These are phyloP conservation scores for Phytophthora meadii DNA, from an alignment of 352 stramenopile species.

Conservation along the genomic window DNA sequence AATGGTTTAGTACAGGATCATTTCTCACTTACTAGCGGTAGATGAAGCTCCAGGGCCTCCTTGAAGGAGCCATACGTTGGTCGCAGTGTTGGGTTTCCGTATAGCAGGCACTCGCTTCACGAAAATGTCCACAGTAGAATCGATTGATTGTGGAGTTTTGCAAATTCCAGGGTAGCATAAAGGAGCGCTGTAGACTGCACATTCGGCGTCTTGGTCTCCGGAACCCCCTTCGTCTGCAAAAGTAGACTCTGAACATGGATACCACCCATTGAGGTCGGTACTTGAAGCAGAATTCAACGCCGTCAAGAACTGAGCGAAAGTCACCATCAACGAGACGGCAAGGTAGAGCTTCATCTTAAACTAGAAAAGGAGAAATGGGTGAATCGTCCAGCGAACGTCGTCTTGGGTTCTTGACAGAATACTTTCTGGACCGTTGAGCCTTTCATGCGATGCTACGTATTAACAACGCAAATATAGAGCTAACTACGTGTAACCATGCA, in stretches of 20 bases:
- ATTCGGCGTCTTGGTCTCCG: slow-evolving; percentile 30
- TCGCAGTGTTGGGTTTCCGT: slow-evolving; percentile 17
- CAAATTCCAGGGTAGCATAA: slow-evolving; percentile 47
- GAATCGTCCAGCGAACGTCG: background rate
- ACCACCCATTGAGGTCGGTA: slow-evolving; percentile 40
- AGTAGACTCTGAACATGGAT: slow-evolving; percentile 35
- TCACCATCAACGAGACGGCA: slow-evolving; percentile 1
- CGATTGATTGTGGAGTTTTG: slow-evolving; percentile 1
- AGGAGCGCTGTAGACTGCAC: slow-evolving; percentile 40
- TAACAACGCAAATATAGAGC: background rate
- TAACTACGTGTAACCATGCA: background rate
- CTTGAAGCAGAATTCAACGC: slow-evolving; percentile 12
- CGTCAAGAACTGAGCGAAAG: background rate
- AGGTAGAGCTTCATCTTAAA: slow-evolving; percentile 11
- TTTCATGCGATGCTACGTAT: slow-evolving; percentile 6
- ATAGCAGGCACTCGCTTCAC: slow-evolving; percentile 46
- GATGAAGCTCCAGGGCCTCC: slow-evolving; percentile 47
- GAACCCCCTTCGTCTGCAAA: slow-evolving; percentile 32
- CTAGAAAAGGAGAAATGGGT: background rate
- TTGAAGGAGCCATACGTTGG: slow-evolving; percentile 58
- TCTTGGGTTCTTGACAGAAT: slow-evolving; percentile 9
- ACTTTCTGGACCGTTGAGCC: slow-evolving; percentile 13
- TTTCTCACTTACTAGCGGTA: slow-evolving; percentile 36
- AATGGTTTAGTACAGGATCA: too few relatives aligned
- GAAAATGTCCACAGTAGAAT: slow-evolving; percentile 46